Evolutionary conservation across 164 flowering plant genomes (phyloP), one percentile per base, ranked within the genome.

Genomic region (Macadamia integrifolia): DNA sequence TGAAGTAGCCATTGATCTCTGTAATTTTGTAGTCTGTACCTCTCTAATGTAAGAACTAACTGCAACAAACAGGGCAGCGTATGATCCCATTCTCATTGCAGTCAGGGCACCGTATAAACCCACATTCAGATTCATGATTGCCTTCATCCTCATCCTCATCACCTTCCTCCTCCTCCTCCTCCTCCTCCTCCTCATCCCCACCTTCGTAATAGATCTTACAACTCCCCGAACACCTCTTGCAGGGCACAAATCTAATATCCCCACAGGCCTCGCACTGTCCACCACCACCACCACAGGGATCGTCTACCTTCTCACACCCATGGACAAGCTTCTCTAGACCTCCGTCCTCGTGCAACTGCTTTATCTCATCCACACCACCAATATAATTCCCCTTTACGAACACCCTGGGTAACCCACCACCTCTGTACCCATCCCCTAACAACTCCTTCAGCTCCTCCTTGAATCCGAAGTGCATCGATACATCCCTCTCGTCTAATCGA

Each of bases 21-120:
- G 23, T 23, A 23, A 23, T 23, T 23, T 23, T 23, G 23, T 23
- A 23, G 23, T 60, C 17, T n/a, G 15, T 18, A 1, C 13, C 50
- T 46, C 50, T 46, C 18, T 53, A 53, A 14, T 14, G 14, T 13
- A 5, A 53, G 17, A 2, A 53, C n/a, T 75, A 89, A 74, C 71
- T 67, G 66, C 90, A 85, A 62, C 98, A 92, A 18, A 82, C 55
- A 2, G 93, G 90, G 61, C 98, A 93, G 3, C 88, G 79, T 6
- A 85, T 69, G 5, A 93, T 77, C 3, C 98, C 98, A 71, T 93
- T 93, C 64, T 93, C 98, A 69, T 93, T 93, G 66, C 97, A 93
- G 64, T 93, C 86, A 6, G 91, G 89, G 62, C 98, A 93, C 11
- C 93, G 75, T 60, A 80, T 86, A 58, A 93, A 90, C 58, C 75